Base-by-base conservation (phyloP, 768 basidiomycete species). In the Russula griseocarnosa region DNA sequence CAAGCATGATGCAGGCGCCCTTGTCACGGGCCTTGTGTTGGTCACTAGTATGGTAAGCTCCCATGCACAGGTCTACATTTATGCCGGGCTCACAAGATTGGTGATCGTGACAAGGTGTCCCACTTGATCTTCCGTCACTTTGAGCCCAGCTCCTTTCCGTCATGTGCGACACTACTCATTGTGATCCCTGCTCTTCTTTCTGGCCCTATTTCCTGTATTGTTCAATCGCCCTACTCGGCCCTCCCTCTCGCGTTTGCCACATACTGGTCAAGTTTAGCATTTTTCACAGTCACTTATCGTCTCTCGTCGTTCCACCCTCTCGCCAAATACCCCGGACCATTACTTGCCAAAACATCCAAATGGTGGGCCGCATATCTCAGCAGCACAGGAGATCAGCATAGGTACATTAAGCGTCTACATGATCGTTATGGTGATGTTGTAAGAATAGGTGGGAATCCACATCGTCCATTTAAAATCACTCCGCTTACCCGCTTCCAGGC, bases 271-370 rank as follows among this genome's bases (percentile, higher is more conserved):
- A 18, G n/a, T 11, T 24, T 66, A 30, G 18, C 49, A 30, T 36
- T 52, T 16, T 61, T 62, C 54, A 70, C 69, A 3, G 54, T 71
- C 22, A 26, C 65, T 9, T 83, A 84, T 69, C 79, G 82, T 26
- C 61, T 83, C 10, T 83, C 82, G 6, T 81, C 82, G 3, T 78
- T 78, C 71, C 83, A 85, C 69, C 81, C 83, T 6, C 74, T 84
- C 3, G 78, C 80, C 20, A 69, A 73, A 53, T 82, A 79, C 67
- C 82, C 82, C 24, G 83, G 82, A 18, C 84, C 83, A 0, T 13
- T 78, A 0, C 55, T 79, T 7, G 74, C 74, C 70, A 81, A 74
- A 56, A 34, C 81, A 28, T 75, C 79, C 11, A 79, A 80, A 60
- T 69, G 81, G 18, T 74, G 73, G 65, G 70, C 76, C 20, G 76